A percentile compares a stretch with the other conserved stretches of the same genome.
Evolutionary conservation across 2,329 filamentous ascomycete species (phyloP).

Genomic region (Fusarium pilosicola): DNA sequence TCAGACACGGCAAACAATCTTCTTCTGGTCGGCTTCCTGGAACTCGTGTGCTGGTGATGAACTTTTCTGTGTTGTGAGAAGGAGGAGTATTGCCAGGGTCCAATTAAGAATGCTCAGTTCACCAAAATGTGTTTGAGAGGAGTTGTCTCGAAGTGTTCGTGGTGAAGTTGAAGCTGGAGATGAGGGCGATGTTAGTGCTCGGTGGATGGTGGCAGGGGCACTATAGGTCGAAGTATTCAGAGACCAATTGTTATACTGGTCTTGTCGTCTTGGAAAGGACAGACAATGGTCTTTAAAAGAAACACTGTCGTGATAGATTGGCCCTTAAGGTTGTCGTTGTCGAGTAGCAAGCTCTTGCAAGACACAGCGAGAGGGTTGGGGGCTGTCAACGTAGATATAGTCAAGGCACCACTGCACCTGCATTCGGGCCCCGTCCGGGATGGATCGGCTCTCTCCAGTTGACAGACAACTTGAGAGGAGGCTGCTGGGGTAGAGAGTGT

Average conservation of each 20-base stretch:
- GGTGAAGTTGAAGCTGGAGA: not conserved
- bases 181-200: not conserved
- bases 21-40: slow-evolving; percentile 16
- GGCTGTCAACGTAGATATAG: slow-evolving; percentile 44
- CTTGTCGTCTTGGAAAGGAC: slow-evolving; percentile 14
- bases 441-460: slow-evolving; percentile 40
- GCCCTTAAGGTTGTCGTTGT: slow-evolving; percentile 26
- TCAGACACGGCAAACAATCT: slow-evolving; percentile 12
- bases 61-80: not conserved
- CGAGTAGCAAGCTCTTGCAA: slow-evolving; percentile 36
- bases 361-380: slow-evolving; percentile 32
- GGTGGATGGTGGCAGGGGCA: not conserved
- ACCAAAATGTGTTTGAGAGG: not conserved
- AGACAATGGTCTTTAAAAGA: slow-evolving; percentile 16
- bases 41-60: slow-evolving; percentile 3
- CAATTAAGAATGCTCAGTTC: not conserved
- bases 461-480: slow-evolving; percentile 35
- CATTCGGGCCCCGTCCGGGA: slow-evolving; percentile 42
- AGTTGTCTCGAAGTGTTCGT: slow-evolving; percentile 5
- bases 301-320: slow-evolving; percentile 10
- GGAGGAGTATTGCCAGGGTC: not conserved
- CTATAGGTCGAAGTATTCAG: slow-evolving; percentile 10
- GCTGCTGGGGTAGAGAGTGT: slow-evolving; percentile 28
- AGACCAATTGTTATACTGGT: slow-evolving; percentile 15
- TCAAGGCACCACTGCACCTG: slow-evolving; percentile 43